Base-by-base conservation (phyloP, 2,329 filamentous ascomycete genomes). In the Fusarium ramigenum region DNA sequence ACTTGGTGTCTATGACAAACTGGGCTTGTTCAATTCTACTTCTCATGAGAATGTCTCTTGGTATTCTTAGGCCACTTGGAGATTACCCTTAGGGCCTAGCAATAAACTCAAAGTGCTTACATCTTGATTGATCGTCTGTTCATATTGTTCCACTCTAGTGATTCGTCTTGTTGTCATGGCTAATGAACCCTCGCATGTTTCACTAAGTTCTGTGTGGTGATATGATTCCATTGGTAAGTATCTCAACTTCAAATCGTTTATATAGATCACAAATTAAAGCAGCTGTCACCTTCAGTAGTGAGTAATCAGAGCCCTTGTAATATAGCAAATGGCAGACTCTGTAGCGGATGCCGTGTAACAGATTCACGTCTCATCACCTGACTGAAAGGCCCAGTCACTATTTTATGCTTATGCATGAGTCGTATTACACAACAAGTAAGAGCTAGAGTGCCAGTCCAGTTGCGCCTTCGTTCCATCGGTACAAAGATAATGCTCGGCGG, bases 401-500 rank as follows among this genome's bases (percentile, higher is more conserved):
- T 2, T 28, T 5, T 1, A 8, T 30, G 9, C 4, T 30, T 16
- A 6, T 47, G 4, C 7, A 47, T 21, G 8, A 11, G 19, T 21
- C 16, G 0, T 11, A 18, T 28, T 28, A 0, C 7, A 6, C 10
- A 2, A 21, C 1, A 18, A 57, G 4, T 16, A 44, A 12, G 3
- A 18, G 4, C 9, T 53, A 60, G 1, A 60, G 30, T 4, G 57
- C 57, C 18, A 60, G 3, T 0, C 57, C 57, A 18, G 57, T 60
- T 32, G 44, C 49, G 0, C 57, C 57, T 32, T 60, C 34, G 2
- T 60, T 60, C 57, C 57, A 60, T 23, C 57, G 7, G 3, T 60
- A 60, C n/a, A 60, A 52, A 9, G 57, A 60, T 1, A 60, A 37
- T 1, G 57, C 57, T 34, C 57, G 36, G 1, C 57, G 44, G 1